Evolutionary conservation across 257 asterid genomes (phyloP), one percentile per base, ranked within the genome.

Genomic region (Paulownia fortunei): DNA sequence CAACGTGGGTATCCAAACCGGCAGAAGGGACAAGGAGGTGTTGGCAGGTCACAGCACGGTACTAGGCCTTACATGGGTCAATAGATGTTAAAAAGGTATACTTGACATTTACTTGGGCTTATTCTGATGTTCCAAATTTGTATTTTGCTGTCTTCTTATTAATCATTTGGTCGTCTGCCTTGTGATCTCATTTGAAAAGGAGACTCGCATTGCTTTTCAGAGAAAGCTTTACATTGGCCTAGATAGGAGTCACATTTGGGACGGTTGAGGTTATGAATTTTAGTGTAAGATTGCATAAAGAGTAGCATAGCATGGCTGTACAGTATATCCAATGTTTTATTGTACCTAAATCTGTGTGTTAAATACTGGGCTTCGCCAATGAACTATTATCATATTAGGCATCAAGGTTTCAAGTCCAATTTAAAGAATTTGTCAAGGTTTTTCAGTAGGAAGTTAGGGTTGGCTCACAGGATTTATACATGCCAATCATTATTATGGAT

Each of bases 21-120:
- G 8, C 78, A 74, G 72, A 74, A 24, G 61, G 61, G 71, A 30
- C 3, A 32, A n/a, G 16, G 62, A 24, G 61, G 62, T 46, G 62
- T 37, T 42, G 49, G 71, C 37, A 41, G 79, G 27, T 55, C 49
- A 42, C 42, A 41, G 32, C 56, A 59, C n/a, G 69, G 69, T 58
- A 55, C 67, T 26, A 27, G 30, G 30, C 56, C 74, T 11, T 6
- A 21, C 26, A 46, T 26, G 60, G 63, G 30, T 4, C 47, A 30
- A 8, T 69, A 51, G 75, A 69, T 49, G 5, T 23, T 0, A 37
- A 44, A 27, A 21, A 74, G 79, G 79, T 74, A 74, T 30, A 4
- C 71, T 74, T 46, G 34, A 46, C 1, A 59, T 36, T 4, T 60
- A 41, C 70, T 59, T 21, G 2, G 42, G 34, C 69, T 73, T 59